Percentiles rank a stretch among this genome's conserved stretches.
phyloP scores from a whole-genome alignment of 768 basidiomycete genomes.

The Naematelia aurantialba region DNA sequence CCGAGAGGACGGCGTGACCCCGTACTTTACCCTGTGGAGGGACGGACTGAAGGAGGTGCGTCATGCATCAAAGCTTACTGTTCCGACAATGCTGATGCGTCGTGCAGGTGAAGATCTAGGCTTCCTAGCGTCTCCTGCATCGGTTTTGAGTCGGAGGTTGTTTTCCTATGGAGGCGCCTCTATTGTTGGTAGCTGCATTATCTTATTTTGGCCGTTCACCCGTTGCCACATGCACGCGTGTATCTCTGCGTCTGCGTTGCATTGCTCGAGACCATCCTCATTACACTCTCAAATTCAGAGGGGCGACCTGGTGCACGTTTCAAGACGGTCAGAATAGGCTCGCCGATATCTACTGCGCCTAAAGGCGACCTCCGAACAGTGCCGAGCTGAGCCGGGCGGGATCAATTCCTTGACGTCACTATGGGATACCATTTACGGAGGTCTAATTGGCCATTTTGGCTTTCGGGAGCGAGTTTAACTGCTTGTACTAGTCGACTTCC shows the following conservation, averaged over 20 bases:
- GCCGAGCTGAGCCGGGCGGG: no score
- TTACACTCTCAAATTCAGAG: neutral
- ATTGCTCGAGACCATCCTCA: no score
- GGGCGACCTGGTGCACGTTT: no score
- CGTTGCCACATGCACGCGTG: neutral
- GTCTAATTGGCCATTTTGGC: no score
- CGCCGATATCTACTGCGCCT: no score
- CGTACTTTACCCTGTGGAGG: conserved; percentile 94
- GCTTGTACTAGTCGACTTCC: neutral
- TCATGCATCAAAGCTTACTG: neutral
- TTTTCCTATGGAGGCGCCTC: no score
- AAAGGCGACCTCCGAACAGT: no score
- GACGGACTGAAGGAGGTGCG: conserved; percentile 73
- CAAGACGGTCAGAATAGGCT: no score
- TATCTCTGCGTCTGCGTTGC: neutral
- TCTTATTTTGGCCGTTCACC: neutral
- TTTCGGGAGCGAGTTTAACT: no score
- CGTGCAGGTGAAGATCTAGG: neutral
- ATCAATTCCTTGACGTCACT: no score
- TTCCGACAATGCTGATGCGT: neutral
- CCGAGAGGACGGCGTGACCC: conserved; percentile 61
- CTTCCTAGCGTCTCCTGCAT: neutral
- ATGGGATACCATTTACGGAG: no score
- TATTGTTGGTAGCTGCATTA: neutral
- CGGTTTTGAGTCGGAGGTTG: no score